Percentiles rank a stretch among this genome's conserved stretches.
These are phyloP conservation scores for Claviceps maximensis DNA, from an alignment of 2,329 filamentous ascomycete species.

Conservation along the genomic window DNA sequence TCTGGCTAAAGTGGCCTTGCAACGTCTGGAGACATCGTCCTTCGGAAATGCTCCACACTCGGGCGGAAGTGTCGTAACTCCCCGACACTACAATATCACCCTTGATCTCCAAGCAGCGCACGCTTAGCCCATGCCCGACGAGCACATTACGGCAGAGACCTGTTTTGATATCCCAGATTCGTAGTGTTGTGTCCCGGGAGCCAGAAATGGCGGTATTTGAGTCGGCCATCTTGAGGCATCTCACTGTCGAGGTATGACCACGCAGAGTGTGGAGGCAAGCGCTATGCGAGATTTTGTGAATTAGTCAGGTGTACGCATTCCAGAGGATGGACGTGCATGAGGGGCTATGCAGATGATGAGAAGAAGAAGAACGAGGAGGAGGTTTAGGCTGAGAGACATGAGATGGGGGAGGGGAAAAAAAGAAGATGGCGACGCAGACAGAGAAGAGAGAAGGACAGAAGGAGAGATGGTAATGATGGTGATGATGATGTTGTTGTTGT, in stretches of 20 bases:
- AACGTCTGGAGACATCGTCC: slow-evolving; percentile 84
- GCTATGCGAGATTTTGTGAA: slow-evolving; percentile 26
- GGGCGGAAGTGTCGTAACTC: slow-evolving; percentile 92
- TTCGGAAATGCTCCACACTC: slow-evolving; percentile 96
- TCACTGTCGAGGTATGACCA: slow-evolving; percentile 91
- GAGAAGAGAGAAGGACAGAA: too few relatives aligned
- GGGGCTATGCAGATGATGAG: background rate
- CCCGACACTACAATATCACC: slow-evolving; percentile 96
- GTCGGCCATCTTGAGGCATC: slow-evolving; percentile 96
- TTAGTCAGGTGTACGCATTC: background rate
- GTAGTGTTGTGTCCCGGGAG: slow-evolving; percentile 83
- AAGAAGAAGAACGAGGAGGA: too few relatives aligned
- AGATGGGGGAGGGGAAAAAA: background rate
- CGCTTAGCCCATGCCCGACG: slow-evolving; percentile 88
- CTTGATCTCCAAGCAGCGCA: slow-evolving; percentile 88
- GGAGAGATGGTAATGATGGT: too few relatives aligned
- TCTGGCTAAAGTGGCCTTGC: slow-evolving; percentile 93
- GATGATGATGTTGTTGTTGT: background rate
- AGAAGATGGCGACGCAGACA: too few relatives aligned
- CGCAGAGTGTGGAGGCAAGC: slow-evolving; percentile 69
- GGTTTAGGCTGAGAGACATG: background rate
- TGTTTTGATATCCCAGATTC: slow-evolving; percentile 86
- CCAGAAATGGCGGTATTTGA: slow-evolving; percentile 89
- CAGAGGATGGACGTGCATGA: background rate
- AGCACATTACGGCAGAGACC: slow-evolving; percentile 85